Evolutionary conservation across 176 grass and related monocot species (phyloP), one percentile per base, ranked within the genome.

Genomic region (Triticum dicoccoides): DNA sequence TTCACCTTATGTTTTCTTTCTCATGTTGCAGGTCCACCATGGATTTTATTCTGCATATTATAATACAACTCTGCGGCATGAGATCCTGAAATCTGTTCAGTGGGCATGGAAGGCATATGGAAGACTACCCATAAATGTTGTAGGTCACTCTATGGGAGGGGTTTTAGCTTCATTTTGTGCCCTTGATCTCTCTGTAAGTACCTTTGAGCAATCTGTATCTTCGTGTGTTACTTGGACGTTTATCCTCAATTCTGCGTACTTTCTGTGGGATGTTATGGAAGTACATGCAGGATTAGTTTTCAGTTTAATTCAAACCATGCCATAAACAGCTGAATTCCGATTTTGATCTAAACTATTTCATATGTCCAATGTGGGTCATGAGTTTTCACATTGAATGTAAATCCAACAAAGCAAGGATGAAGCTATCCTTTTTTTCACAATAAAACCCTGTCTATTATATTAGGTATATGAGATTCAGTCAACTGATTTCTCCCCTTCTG

Each of bases 131-230:
- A 83, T 94, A 85, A 95, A 83, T 86, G 88, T 95, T 89, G 89
- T 89, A 44, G 96, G 96, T 75, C 96, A 98, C 74, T 98, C 96
- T 3, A 92, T 98, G 93, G 93, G 96, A 91, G 96, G 93, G 78
- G 91, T 91, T 92, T 90, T 98, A 58, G 96, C 96, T 45, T 87
- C 96, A 5, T 95, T 98, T 52, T 98, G 96, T 47, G 96, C 96
- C 72, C 89, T 98, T 81, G 96, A 98, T 90, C 88, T 98, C 61
- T 87, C 81, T 85, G 96, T 98, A 98, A 76, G 86, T 82, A 11
- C 34, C 37, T 71, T 54, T 67, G 64, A 65, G 11, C 20, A 82
- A 83, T 47, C 77, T 89, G 44, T n/a, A 59, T 82, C 4, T 82
- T 51, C 2, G 6, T 37, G 10, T 65, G 34, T 74, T 76, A 11